Evolutionary conservation across 108 stramenopile genomes (phyloP).

Genomic region (Pseudonitzschia pungens): DNA sequence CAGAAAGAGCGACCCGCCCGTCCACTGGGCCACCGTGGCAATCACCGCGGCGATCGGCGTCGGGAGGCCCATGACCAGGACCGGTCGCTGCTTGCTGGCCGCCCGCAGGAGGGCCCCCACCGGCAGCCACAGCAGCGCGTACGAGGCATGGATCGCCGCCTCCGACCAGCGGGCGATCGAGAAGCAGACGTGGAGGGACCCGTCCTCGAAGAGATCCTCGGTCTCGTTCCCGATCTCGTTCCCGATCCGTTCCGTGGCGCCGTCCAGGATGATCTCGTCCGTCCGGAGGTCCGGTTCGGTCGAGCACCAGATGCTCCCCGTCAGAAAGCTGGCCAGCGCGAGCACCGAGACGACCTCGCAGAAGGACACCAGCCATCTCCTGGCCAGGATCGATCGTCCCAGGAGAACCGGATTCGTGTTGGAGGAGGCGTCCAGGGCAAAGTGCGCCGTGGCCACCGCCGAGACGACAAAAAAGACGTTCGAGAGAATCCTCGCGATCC

Average conservation of each 20-base stretch:
- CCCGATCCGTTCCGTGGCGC: too few species aligned
- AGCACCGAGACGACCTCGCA: neutral
- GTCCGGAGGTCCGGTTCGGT: slow-evolving; percentile 5
- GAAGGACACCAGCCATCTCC: neutral
- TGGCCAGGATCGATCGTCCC: neutral
- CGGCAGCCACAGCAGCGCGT: slow-evolving; percentile 32
- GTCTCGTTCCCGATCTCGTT: neutral
- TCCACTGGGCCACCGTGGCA: slow-evolving; percentile 11
- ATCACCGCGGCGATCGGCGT: slow-evolving; percentile 16
- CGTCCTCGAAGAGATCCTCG: neutral
- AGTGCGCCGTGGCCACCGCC: slow-evolving; percentile 18
- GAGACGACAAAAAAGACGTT: slow-evolving; percentile 15
- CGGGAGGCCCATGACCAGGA: slow-evolving; percentile 11
- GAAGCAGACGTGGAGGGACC: neutral
- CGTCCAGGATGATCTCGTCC: neutral
- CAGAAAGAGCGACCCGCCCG: neutral
- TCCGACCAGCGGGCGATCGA: neutral
- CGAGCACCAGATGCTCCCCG: slow-evolving; percentile 27
- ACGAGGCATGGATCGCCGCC: neutral
- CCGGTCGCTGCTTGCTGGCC: neutral
- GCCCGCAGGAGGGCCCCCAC: slow-evolving; percentile 17
- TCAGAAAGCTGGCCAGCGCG: neutral
- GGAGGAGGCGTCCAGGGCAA: slow-evolving; percentile 3
- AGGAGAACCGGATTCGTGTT: neutral
- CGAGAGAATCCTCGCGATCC: slow-evolving; percentile 3